Evolutionary conservation across 2,329 filamentous ascomycete genomes (phyloP).

Genomic region (Monilinia aucupariae): DNA sequence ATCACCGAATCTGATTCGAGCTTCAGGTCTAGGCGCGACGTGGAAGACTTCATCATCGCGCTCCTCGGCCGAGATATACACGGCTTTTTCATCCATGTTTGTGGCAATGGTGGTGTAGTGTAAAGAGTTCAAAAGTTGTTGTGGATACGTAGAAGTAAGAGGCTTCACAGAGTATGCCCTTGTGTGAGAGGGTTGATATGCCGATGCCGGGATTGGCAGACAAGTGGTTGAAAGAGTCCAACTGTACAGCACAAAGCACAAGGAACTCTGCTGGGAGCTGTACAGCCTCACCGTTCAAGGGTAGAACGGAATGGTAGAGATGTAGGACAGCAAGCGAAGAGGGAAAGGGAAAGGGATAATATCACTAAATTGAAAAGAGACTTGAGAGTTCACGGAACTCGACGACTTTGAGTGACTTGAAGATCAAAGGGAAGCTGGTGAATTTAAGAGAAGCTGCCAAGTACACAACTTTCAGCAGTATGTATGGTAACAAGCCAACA

Average conservation of each 20-base stretch:
- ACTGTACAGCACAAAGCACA: not conserved
- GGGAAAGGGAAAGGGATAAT: not conserved
- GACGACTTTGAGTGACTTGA: not conserved
- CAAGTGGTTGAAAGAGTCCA: not conserved
- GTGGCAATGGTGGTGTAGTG: not conserved
- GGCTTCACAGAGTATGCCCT: not conserved
- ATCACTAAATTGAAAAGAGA: too few species aligned
- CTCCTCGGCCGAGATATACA: conserved; percentile 5
- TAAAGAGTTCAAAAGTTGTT: not conserved
- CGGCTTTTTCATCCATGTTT: conserved; percentile 16
- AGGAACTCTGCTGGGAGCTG: not conserved
- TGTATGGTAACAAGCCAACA: not conserved
- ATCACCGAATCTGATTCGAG: conserved; percentile 19
- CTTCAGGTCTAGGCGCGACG: conserved; percentile 17
- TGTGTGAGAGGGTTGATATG: not conserved
- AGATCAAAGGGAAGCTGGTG: not conserved
- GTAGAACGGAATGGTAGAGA: not conserved
- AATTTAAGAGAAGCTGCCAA: not conserved
- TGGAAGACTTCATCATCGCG: conserved; percentile 19
- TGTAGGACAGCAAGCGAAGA: not conserved
- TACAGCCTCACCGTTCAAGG: not conserved
- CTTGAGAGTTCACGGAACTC: not conserved
- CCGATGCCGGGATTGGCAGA: not conserved
- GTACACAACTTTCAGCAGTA: not conserved
- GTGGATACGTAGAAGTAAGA: not conserved